Percentiles rank a stretch among this genome's conserved stretches.
Conservation (phyloP, 75 land plant genomes). For the Isoetes taiwanensis region DNA sequence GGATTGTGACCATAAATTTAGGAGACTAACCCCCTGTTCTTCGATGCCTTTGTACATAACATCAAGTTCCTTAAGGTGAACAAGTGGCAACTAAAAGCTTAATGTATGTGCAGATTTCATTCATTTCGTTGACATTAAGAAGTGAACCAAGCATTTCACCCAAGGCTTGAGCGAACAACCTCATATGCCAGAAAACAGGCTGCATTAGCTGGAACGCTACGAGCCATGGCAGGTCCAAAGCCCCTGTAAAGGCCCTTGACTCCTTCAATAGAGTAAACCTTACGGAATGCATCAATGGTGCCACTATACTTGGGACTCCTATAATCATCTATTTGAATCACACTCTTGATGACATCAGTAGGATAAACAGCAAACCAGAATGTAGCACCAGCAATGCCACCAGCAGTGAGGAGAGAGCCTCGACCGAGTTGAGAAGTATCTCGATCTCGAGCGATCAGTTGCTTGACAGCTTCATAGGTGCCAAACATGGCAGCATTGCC, state of each 20-base stretch:
- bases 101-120: no score
- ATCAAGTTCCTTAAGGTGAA: no score
- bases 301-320: conserved; percentile 80
- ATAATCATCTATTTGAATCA: conserved; percentile 70
- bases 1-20: no score
- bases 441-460: conserved; percentile 48
- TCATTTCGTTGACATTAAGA: no score
- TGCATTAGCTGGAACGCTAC: conserved; percentile 98
- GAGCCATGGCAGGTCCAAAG: conserved; percentile 93
- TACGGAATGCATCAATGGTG: conserved; percentile 67
- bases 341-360: conserved; percentile 94
- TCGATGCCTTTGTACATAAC: no score
- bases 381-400: conserved; percentile 83
- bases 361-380: conserved; percentile 87
- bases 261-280: conserved; percentile 56
- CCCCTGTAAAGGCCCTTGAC: conserved; percentile 82
- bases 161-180: conserved; percentile 60
- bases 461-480: conserved; percentile 69
- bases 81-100: no score
- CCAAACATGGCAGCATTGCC: conserved; percentile 96
- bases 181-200: conserved; percentile 96
- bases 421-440: conserved; percentile 68
- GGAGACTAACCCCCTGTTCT: no score
- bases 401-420: conserved; percentile 60
- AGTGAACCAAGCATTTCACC: no score